Conservation (phyloP, 2,329 filamentous ascomycete genomes). For the Xylariaceae sp. region DNA sequence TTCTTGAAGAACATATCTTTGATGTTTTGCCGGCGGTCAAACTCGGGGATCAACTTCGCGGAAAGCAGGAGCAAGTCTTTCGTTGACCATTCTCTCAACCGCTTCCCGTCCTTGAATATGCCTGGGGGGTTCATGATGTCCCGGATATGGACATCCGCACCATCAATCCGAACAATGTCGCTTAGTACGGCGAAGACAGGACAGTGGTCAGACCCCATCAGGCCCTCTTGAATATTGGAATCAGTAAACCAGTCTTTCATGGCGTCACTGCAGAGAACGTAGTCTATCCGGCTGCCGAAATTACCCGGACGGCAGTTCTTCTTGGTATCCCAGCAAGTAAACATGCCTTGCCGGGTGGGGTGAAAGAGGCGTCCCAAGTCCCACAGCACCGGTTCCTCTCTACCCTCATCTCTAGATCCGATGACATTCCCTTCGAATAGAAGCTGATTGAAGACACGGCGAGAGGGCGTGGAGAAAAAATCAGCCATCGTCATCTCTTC, state of each 20-base stretch:
- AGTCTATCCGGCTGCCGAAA: conserved; percentile 89
- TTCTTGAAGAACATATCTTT: conserved; percentile 84
- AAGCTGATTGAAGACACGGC: conserved; percentile 81
- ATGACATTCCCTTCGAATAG: conserved; percentile 65
- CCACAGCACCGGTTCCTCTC: conserved; percentile 68
- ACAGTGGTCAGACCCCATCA: conserved; percentile 95
- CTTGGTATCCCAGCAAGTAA: conserved; percentile 93
- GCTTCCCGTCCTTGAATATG: conserved; percentile 62
- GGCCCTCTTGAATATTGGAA: conserved; percentile 84
- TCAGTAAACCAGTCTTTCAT: conserved; percentile 76
- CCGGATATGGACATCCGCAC: conserved; percentile 46
- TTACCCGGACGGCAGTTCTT: conserved; percentile 95
- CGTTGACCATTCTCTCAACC: conserved; percentile 59
- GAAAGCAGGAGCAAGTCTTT: conserved; percentile 69
- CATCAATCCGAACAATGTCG: conserved; percentile 51
- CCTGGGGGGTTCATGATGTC: conserved; percentile 76
- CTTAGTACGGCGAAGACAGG: conserved; percentile 77
- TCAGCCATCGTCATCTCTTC: conserved; percentile 62
- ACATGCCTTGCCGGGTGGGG: conserved; percentile 79
- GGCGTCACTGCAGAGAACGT: conserved; percentile 73
- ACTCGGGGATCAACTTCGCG: conserved; percentile 80
- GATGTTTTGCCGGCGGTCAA: conserved; percentile 77
- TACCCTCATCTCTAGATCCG: conserved; percentile 60
- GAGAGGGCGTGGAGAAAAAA: conserved; percentile 65
- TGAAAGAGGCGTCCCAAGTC: conserved; percentile 82